phyloP scores from a whole-genome alignment of 1,139 yeast species.

The Protomyces pachydermus region DNA sequence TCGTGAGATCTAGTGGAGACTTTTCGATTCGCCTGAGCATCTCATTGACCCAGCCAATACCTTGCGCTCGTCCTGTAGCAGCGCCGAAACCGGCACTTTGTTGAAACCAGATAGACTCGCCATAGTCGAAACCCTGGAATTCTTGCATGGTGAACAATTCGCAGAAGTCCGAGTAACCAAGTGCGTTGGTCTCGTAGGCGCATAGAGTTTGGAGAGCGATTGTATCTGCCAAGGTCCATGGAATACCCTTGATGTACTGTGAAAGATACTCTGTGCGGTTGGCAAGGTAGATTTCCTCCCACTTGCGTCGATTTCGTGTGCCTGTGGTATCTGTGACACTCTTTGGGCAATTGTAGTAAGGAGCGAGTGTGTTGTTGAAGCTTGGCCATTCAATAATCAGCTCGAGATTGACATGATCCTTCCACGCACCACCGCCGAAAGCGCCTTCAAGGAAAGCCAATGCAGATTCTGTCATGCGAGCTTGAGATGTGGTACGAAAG shows the following conservation, averaged over 20 bases:
- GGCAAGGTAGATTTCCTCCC: constrained; percentile 31
- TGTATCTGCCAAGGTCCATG: constrained; percentile 34
- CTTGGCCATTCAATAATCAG: constrained; percentile 14
- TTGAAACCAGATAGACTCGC: constrained; percentile 45
- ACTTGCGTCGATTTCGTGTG: constrained; percentile 2
- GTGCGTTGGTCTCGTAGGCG: constrained; percentile 50
- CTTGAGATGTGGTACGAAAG: constrained; percentile 22
- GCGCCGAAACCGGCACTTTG: constrained; percentile 42
- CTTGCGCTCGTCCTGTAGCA: constrained; percentile 43
- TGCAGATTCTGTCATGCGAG: constrained; percentile 22
- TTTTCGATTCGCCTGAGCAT: constrained; percentile 40
- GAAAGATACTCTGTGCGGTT: constrained; percentile 70
- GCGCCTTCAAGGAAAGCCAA: constrained; percentile 22
- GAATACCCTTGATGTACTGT: constrained; percentile 53
- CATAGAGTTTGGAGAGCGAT: constrained; percentile 45
- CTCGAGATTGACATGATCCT: constrained; percentile 20
- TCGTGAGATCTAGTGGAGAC: constrained; percentile 34
- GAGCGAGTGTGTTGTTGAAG: constrained; percentile 22
- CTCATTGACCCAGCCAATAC: constrained; percentile 45
- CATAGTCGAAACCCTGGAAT: constrained; percentile 49
- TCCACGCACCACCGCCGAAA: constrained; percentile 15
- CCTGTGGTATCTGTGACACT: constrained; percentile 8
- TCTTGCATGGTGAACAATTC: constrained; percentile 49
- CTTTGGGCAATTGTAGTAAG: constrained; percentile 15
- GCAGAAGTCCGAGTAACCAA: constrained; percentile 49